Conservation (phyloP, 2,329 filamentous ascomycete genomes). For the Claviceps cyperi region DNA sequence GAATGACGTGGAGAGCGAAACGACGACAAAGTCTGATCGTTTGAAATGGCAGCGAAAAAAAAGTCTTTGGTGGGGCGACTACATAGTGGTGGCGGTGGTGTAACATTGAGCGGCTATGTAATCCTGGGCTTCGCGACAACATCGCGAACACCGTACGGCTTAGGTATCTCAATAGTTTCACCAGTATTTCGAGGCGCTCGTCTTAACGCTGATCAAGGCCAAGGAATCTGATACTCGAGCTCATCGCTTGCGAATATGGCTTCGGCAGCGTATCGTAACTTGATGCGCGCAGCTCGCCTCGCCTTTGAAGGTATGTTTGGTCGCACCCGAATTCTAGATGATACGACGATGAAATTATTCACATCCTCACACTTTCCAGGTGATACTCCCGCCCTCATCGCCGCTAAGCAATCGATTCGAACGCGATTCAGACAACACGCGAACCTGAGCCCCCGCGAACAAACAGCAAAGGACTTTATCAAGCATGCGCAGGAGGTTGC, state of each 20-base stretch:
- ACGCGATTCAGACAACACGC: constrained; percentile 57
- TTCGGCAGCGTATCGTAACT: constrained; percentile 61
- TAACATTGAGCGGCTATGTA: background rate
- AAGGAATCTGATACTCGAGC: background rate
- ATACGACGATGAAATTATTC: background rate
- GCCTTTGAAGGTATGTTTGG: constrained; percentile 60
- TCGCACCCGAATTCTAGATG: background rate
- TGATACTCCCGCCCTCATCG: constrained; percentile 52
- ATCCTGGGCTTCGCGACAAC: background rate
- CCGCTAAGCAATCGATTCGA: constrained; percentile 60
- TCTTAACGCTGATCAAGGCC: too few relatives aligned
- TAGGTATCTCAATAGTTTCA: too few relatives aligned
- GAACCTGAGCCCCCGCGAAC: constrained; percentile 38
- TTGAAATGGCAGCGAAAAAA: background rate
- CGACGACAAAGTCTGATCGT: background rate
- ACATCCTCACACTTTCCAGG: constrained; percentile 31
- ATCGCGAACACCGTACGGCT: background rate
- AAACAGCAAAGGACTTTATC: constrained; percentile 50
- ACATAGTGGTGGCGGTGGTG: too few relatives aligned
- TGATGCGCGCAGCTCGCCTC: constrained; percentile 66
- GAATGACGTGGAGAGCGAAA: constrained; percentile 8
- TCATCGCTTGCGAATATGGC: constrained; percentile 35
- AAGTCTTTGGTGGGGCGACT: background rate
- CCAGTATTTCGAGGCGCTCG: too few relatives aligned
- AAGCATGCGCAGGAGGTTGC: constrained; percentile 73